These are phyloP conservation scores for Apiospora arundinis DNA, from an alignment of 2,329 filamentous ascomycete species.

Conservation along the genomic window DNA sequence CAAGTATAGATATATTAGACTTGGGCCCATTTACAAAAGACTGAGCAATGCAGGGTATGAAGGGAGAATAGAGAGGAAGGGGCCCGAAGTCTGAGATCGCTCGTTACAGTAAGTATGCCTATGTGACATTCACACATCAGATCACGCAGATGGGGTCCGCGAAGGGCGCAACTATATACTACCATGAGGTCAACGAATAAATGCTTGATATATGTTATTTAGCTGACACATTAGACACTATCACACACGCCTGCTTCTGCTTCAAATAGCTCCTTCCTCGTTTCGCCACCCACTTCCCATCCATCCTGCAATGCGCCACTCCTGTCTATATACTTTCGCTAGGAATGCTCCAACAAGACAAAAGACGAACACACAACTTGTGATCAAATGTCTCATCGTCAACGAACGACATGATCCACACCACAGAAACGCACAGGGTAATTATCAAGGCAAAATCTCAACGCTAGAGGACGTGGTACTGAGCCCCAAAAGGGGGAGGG, in stretches of 20 bases:
- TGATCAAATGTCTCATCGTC: not conserved
- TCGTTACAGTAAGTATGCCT: no score
- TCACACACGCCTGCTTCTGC: not conserved
- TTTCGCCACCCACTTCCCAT: not conserved
- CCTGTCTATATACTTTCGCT: conserved; percentile 6
- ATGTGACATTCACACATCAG: not conserved
- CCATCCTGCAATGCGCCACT: not conserved
- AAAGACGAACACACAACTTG: not conserved
- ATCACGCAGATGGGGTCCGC: no score
- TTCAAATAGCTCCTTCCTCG: not conserved
- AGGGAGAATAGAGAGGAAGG: no score
- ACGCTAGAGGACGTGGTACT: not conserved
- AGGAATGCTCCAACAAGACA: not conserved
- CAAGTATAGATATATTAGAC: no score
- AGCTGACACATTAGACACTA: conserved; percentile 17
- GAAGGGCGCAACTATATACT: not conserved
- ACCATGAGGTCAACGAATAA: not conserved
- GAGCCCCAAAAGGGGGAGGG: not conserved
- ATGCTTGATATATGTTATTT: not conserved
- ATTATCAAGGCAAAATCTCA: conserved; percentile 2
- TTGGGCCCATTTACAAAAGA: no score
- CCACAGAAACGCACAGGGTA: not conserved
- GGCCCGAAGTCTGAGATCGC: no score
- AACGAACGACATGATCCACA: conserved; percentile 5
- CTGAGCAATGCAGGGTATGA: no score